Evolutionary conservation across 148 eudicot genomes (phyloP), one percentile per base, ranked within the genome.

Genomic region (Rhododendron ovatum): DNA sequence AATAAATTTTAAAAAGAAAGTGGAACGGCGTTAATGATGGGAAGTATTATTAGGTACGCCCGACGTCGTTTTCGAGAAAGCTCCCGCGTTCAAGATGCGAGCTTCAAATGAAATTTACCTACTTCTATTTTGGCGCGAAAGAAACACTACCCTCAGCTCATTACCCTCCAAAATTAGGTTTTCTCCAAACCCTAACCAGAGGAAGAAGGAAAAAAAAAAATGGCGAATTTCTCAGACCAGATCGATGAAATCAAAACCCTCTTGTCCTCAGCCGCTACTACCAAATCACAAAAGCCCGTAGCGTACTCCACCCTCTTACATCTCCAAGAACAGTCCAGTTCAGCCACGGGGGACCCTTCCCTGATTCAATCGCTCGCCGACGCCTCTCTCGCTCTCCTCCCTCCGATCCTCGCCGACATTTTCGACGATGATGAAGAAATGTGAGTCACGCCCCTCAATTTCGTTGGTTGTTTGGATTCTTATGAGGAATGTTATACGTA

Each of bases 271-370:
- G 57, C 84, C 51, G 41, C 88, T 65, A 28, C 88, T 39, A 55
- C 87, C 77, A 91, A 87, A 86, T 83, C 89, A 35, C 87, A 87
- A 63, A 94, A 93, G 87, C 85, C 95, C 13, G 85, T 77, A 39
- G 98, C 93, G 20, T 96, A 96, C 74, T 90, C 95, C 41, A 83
- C 90, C 80, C 92, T 96, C 9, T 85, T 93, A 17, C 92, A 89
- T 69, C 92, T 96, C 73, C 98, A 93, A 90, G 91, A 96, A 79
- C 89, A 91, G 79, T 86, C 92, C 14, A 86, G 71, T 86, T 86
- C 92, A 15, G 86, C 79, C 85, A 85, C 20, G 9, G 18, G 37
- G 24, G 91, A 95, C 76, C 83, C 88, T 63, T 82, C 92, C 28
- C 86, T 87, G 35, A 85, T 93, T 41, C 86, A 87, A 10, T 81